phyloP scores from a whole-genome alignment of 352 stramenopile species.

The Thraustochytrium sp. region DNA sequence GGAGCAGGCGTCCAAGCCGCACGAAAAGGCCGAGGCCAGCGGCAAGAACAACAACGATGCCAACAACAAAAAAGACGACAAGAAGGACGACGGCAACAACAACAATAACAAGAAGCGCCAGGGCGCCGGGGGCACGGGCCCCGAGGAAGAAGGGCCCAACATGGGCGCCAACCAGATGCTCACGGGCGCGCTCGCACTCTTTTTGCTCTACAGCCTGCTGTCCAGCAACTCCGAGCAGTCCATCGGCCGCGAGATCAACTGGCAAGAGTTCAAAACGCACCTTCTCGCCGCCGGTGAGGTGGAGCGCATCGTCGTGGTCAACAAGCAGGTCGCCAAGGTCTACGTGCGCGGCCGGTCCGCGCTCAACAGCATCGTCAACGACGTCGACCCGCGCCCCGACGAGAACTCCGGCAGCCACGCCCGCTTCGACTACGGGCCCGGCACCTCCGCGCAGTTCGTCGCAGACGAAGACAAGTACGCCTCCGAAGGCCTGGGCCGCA shows the following conservation, averaged over 20 bases:
- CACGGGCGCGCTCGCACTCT: slow-evolving; percentile 17
- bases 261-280: slow-evolving; percentile 78
- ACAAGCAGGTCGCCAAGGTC: slow-evolving; percentile 82
- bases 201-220: slow-evolving; percentile 34
- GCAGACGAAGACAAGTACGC: slow-evolving; percentile 32
- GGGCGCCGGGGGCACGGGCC: background rate
- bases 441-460: background rate
- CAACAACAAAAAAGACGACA: too few species aligned
- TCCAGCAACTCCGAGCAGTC: slow-evolving; percentile 4
- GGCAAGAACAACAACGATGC: background rate
- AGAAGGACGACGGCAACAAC: background rate
- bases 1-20: too few species aligned
- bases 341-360: slow-evolving; percentile 52
- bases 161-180: slow-evolving; percentile 33
- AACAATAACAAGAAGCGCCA: slow-evolving; percentile 19
- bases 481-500: background rate
- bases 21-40: background rate
- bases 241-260: slow-evolving; percentile 70
- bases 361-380: background rate
- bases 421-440: background rate
- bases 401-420: background rate
- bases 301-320: slow-evolving; percentile 77
- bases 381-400: background rate
- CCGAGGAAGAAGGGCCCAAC: background rate
- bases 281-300: slow-evolving; percentile 72